Percentiles rank a stretch among this genome's conserved stretches.
phyloP scores from a whole-genome alignment of 441 rosid genomes.

The Corymbia calophylla region DNA sequence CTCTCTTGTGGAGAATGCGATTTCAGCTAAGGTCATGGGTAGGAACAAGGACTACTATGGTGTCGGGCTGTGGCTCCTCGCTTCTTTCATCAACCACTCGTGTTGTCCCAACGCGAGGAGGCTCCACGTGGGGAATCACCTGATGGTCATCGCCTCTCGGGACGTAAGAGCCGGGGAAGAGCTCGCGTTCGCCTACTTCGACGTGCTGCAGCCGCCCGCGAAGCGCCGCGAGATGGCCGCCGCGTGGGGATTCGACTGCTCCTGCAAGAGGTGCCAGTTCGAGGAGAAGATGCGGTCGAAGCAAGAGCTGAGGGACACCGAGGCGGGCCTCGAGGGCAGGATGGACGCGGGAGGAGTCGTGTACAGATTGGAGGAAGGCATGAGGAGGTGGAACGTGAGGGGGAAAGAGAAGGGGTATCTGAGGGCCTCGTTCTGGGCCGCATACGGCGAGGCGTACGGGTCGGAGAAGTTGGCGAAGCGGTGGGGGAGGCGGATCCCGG shows the following conservation, averaged over 20 bases:
- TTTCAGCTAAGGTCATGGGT: slow-evolving; percentile 72
- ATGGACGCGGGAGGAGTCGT: slow-evolving; percentile 47
- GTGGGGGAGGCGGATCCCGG: slow-evolving; percentile 69
- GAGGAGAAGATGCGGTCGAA: slow-evolving; percentile 40
- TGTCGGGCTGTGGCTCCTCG: slow-evolving; percentile 68
- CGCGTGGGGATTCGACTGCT: slow-evolving; percentile 72
- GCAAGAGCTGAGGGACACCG: slow-evolving; percentile 49
- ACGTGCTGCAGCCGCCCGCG: slow-evolving; percentile 35
- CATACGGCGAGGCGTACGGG: slow-evolving; percentile 43
- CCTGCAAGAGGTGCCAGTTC: slow-evolving; percentile 61
- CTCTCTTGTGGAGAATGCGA: slow-evolving; percentile 73
- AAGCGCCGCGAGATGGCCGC: slow-evolving; percentile 57
- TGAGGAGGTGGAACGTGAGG: slow-evolving; percentile 61
- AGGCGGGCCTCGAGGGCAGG: slow-evolving; percentile 52
- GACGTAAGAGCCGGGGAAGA: slow-evolving; percentile 85
- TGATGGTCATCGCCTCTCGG: slow-evolving; percentile 64
- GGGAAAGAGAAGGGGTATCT: slow-evolving; percentile 69
- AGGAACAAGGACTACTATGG: slow-evolving; percentile 74
- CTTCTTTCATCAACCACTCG: slow-evolving; percentile 86
- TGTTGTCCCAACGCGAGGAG: slow-evolving; percentile 73
- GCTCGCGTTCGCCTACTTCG: slow-evolving; percentile 68
- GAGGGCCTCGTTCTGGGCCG: slow-evolving; percentile 78
- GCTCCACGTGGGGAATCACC: slow-evolving; percentile 61
- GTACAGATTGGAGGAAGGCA: slow-evolving; percentile 58
- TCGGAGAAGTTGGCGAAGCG: slow-evolving; percentile 48